Evolutionary conservation across 176 grass and related monocot genomes (phyloP).

Genomic region (Musa troglodytarum): DNA sequence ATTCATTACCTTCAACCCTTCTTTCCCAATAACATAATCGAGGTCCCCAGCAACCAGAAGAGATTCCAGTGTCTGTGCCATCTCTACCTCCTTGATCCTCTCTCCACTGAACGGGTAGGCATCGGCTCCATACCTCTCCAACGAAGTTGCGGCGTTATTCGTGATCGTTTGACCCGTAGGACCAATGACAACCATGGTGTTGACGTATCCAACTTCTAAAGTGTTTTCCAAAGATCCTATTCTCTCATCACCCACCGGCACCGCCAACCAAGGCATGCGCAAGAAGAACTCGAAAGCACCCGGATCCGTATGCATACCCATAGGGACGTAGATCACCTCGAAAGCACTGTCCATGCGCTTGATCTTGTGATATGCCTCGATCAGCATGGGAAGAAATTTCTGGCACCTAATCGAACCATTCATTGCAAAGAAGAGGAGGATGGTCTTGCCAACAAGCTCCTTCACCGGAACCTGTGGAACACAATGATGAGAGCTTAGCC

Average conservation of each 20-base stretch:
- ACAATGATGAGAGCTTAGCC: not conserved
- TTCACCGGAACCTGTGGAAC: conserved; percentile 45
- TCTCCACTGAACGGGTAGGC: conserved; percentile 58
- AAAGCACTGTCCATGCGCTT: conserved; percentile 54
- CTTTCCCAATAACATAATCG: conserved; percentile 53
- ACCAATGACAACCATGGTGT: too few relatives aligned
- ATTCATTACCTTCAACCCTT: conserved; percentile 41
- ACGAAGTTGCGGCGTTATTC: too few relatives aligned
- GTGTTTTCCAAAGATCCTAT: too few relatives aligned
- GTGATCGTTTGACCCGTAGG: conserved; percentile 16
- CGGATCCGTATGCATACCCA: conserved; percentile 43
- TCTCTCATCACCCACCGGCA: too few relatives aligned
- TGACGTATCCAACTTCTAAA: too few relatives aligned
- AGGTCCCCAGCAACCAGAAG: conserved; percentile 47
- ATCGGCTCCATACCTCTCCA: too few relatives aligned
- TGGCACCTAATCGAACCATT: conserved; percentile 51
- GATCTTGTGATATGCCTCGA: conserved; percentile 55
- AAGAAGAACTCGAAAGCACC: conserved; percentile 48
- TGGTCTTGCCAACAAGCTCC: conserved; percentile 39
- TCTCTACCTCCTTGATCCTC: conserved; percentile 56
- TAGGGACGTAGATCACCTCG: conserved; percentile 62
- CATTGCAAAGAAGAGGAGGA: conserved; percentile 79
- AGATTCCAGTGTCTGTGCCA: conserved; percentile 60
- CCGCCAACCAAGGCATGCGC: too few relatives aligned
- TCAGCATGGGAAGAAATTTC: conserved; percentile 55